phyloP scores from a whole-genome alignment of 371 early-diverging fungal genomes.

The Massospora cicadina region DNA sequence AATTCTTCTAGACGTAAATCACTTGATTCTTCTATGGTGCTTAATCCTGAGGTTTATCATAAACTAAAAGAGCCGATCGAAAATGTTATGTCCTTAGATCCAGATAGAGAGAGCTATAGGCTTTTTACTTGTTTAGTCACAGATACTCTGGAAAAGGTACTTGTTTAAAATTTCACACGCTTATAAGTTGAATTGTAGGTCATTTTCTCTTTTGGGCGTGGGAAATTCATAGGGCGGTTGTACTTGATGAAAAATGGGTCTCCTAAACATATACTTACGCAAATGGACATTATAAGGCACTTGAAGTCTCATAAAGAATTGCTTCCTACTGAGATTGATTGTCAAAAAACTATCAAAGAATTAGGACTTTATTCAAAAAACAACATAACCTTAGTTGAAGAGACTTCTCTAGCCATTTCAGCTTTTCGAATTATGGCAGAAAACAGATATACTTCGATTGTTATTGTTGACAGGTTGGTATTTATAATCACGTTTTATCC shows the following conservation, averaged over 20 bases:
- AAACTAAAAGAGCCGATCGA: constrained; percentile 26
- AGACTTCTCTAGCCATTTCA: not conserved
- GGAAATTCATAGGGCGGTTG: constrained; percentile 10
- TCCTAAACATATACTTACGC: constrained; percentile 3
- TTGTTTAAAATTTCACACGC: not conserved
- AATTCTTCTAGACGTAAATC: not conserved
- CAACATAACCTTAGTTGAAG: constrained; percentile 5
- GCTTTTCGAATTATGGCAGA: constrained; percentile 7
- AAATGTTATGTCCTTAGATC: constrained; percentile 31
- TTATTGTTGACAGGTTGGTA: constrained; percentile 8
- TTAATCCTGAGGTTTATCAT: constrained; percentile 1
- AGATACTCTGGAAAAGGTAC: constrained; percentile 4
- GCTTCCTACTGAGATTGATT: not conserved
- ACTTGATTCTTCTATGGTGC: not conserved
- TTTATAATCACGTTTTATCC: no score
- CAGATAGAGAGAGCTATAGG: constrained; percentile 30
- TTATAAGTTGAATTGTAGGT: constrained; percentile 1
- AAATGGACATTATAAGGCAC: constrained; percentile 9
- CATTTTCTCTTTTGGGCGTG: not conserved
- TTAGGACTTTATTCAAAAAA: not conserved
- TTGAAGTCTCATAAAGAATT: not conserved
- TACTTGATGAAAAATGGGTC: not conserved
- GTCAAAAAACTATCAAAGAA: not conserved
- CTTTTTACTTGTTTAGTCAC: not conserved
- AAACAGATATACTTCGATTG: not conserved